A percentile compares a stretch with the other conserved stretches of the same genome.
Conservation (phyloP, 2,329 filamentous ascomycete species). For the Ceratocystis diversiconidia region DNA sequence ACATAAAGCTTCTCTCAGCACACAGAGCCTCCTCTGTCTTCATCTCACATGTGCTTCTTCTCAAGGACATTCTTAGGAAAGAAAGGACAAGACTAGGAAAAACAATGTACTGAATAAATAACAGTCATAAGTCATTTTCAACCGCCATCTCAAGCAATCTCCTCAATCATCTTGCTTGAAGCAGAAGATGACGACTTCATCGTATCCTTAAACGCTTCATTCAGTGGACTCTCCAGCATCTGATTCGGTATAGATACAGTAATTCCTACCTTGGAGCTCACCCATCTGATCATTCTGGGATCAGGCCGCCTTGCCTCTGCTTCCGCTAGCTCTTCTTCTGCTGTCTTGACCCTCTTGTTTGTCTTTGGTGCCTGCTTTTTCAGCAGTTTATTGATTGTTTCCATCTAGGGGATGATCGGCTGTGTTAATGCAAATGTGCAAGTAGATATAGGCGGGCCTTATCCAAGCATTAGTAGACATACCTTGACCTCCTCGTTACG, state of each 20-base stretch:
- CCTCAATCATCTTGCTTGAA: constrained; percentile 37
- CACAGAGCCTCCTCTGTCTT: background rate
- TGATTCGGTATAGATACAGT: constrained; percentile 52
- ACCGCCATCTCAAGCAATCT: constrained; percentile 30
- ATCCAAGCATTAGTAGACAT: constrained; percentile 16
- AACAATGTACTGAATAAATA: background rate
- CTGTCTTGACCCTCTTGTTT: constrained; percentile 37
- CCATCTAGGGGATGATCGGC: constrained; percentile 42
- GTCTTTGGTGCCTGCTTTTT: constrained; percentile 74
- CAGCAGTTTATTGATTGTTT: constrained; percentile 80
- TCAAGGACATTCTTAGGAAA: background rate
- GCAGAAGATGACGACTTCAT: constrained; percentile 20
- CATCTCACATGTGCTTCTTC: background rate
- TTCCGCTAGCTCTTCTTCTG: constrained; percentile 26
- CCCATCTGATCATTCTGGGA: constrained; percentile 54
- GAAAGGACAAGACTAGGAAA: background rate
- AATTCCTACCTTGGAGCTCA: constrained; percentile 51
- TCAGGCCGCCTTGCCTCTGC: constrained; percentile 40
- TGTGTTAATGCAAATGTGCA: background rate
- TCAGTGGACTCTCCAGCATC: constrained; percentile 49
- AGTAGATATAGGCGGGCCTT: background rate
- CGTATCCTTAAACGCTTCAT: constrained; percentile 38
- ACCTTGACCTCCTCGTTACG: constrained; percentile 51
- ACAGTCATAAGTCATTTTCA: background rate
- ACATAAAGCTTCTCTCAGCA: background rate